phyloP scores from a whole-genome alignment of 306 rosid genomes.

The Lotus japonicus region DNA sequence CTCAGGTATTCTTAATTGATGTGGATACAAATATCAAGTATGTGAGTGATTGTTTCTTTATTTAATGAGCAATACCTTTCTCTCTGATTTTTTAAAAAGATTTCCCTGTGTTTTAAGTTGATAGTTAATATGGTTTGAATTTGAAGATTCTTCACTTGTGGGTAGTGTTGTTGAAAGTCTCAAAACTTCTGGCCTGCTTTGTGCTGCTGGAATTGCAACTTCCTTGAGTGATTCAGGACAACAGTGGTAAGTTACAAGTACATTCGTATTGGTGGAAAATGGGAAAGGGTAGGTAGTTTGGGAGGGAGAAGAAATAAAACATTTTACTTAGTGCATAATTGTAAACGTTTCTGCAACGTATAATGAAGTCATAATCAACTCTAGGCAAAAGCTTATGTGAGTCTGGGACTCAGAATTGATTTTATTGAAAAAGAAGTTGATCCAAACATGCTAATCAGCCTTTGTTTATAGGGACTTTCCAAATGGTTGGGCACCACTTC shows the following conservation, averaged over 20 bases:
- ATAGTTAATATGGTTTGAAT: conserved; percentile 14
- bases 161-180: conserved; percentile 48
- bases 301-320: not conserved
- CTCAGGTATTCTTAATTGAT: conserved; percentile 54
- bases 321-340: not conserved
- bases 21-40: too few species aligned
- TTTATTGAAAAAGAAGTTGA: too few species aligned
- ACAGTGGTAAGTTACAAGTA: conserved; percentile 60
- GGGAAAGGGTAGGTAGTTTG: not conserved
- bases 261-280: not conserved
- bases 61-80: not conserved
- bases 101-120: not conserved
- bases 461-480: conserved; percentile 73
- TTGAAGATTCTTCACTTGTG: conserved; percentile 46
- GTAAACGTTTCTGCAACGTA: too few species aligned
- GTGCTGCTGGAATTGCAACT: conserved; percentile 64
- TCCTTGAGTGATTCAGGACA: conserved; percentile 60
- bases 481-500: conserved; percentile 93
- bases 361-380: too few species aligned
- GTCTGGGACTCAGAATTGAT: too few species aligned
- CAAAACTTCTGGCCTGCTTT: conserved; percentile 54
- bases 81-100: not conserved
- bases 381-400: too few species aligned
- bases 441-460: not conserved
- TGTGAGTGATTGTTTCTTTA: too few species aligned